A percentile compares a stretch with the other conserved stretches of the same genome.
These are phyloP conservation scores for Pezicula radicicola DNA, from an alignment of 2,329 filamentous ascomycete species.

Conservation along the genomic window DNA sequence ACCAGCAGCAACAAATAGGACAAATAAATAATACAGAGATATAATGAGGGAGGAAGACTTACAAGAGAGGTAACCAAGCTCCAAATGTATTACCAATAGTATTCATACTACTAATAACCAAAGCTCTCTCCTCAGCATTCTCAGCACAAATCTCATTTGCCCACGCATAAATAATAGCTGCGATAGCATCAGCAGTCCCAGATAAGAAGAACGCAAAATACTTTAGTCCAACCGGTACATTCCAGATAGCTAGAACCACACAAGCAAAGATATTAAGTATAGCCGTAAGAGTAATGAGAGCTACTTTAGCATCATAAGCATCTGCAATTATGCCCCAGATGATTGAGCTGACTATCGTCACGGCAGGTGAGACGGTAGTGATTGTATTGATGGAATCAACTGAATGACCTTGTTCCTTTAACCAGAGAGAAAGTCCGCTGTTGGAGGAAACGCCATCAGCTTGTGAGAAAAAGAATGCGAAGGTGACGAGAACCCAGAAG, in stretches of 20 bases:
- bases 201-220: conserved; percentile 30
- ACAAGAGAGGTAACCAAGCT: conserved; percentile 24
- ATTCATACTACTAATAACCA: conserved; percentile 32
- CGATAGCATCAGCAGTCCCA: conserved; percentile 29
- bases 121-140: conserved; percentile 29
- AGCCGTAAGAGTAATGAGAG: conserved; percentile 8
- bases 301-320: conserved; percentile 9
- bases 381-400: conserved; percentile 6
- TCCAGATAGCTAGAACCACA: conserved; percentile 27
- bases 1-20: neutral
- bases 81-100: conserved; percentile 31
- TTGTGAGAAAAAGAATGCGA: conserved; percentile 12
- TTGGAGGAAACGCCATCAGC: conserved; percentile 11
- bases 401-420: conserved; percentile 4
- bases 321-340: conserved; percentile 9
- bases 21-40: no score
- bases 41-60: neutral
- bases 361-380: conserved; percentile 3
- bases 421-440: conserved; percentile 7
- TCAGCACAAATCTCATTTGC: conserved; percentile 29
- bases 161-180: conserved; percentile 31
- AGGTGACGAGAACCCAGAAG: conserved; percentile 8
- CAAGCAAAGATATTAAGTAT: conserved; percentile 20
- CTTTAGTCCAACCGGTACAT: conserved; percentile 26
- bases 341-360: conserved; percentile 7